A percentile compares a stretch with the other conserved stretches of the same genome.
Evolutionary conservation across 768 basidiomycete species (phyloP).

Genomic region (Pholiota conissans): DNA sequence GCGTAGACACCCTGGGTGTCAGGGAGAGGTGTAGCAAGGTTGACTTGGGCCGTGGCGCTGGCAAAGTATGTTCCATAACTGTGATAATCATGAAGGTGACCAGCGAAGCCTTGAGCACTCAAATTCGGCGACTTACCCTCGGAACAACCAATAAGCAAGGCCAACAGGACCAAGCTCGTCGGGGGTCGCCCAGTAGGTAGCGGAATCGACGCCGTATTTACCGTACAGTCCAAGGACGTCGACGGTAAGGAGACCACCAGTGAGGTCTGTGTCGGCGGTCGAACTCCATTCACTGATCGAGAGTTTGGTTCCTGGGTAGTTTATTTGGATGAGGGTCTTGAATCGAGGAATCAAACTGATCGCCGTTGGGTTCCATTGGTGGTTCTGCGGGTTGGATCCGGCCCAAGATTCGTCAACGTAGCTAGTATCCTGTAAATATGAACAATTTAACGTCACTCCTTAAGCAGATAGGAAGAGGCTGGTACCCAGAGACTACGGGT

Average conservation of each 20-base stretch:
- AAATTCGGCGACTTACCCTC: conserved; percentile 36
- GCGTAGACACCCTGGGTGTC: conserved; percentile 49
- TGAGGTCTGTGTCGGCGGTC: conserved; percentile 47
- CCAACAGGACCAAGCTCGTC: conserved; percentile 49
- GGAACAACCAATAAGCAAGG: conserved; percentile 55
- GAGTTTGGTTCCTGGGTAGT: conserved; percentile 57
- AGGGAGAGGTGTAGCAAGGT: conserved; percentile 38
- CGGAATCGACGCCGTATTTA: conserved; percentile 44
- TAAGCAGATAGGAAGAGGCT: not conserved
- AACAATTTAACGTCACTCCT: not conserved
- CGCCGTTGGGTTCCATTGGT: conserved; percentile 44
- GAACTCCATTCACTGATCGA: conserved; percentile 56
- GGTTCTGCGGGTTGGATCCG: conserved; percentile 41
- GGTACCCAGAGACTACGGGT: conserved; percentile 53
- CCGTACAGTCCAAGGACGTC: conserved; percentile 55
- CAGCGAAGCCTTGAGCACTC: conserved; percentile 4
- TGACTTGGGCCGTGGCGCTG: conserved; percentile 42
- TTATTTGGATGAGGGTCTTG: conserved; percentile 43
- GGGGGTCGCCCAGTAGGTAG: conserved; percentile 54
- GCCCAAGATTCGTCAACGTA: conserved; percentile 60
- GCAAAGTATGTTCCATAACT: conserved; percentile 51
- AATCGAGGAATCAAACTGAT: conserved; percentile 52
- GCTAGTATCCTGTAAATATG: conserved; percentile 33
- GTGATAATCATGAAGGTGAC: not conserved
- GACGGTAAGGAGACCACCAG: conserved; percentile 52